These are phyloP conservation scores for Ceratocystiopsis minuta DNA, from an alignment of 2,329 filamentous ascomycete species.

Conservation along the genomic window DNA sequence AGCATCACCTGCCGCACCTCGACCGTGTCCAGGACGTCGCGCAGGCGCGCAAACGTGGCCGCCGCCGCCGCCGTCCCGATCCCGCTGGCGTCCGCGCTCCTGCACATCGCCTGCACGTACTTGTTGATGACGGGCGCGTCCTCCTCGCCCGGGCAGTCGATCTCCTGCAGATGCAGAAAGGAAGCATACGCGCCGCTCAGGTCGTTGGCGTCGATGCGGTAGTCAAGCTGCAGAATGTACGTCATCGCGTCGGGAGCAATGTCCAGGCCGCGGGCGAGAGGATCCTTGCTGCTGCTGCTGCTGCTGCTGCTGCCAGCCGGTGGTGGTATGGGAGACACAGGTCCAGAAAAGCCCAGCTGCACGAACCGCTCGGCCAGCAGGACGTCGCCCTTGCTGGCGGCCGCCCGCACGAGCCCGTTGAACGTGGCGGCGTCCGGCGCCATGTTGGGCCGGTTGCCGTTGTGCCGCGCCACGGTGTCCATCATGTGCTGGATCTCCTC, in stretches of 20 bases:
- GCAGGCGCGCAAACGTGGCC: slow-evolving; percentile 28
- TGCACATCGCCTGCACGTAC: slow-evolving; percentile 37
- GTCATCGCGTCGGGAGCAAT: slow-evolving; percentile 53
- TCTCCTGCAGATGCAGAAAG: slow-evolving; percentile 42
- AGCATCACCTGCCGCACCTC: slow-evolving; percentile 52
- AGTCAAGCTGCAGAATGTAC: slow-evolving; percentile 55
- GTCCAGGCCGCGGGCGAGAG: slow-evolving; percentile 32
- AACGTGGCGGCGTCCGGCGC: slow-evolving; percentile 53
- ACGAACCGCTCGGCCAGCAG: slow-evolving; percentile 60
- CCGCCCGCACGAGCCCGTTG: slow-evolving; percentile 57
- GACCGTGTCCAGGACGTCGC: slow-evolving; percentile 54
- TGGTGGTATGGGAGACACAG: no score
- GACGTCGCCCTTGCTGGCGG: slow-evolving; percentile 50
- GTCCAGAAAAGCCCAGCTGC: slow-evolving; percentile 28
- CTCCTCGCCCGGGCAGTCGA: slow-evolving; percentile 33
- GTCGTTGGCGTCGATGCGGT: slow-evolving; percentile 56
- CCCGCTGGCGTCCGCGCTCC: not conserved
- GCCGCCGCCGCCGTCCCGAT: not conserved
- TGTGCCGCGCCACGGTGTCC: slow-evolving; percentile 39
- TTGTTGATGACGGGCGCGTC: slow-evolving; percentile 49
- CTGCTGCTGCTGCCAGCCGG: no score
- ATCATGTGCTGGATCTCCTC: slow-evolving; percentile 61
- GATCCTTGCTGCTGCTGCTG: no score
- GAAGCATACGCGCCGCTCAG: slow-evolving; percentile 49
- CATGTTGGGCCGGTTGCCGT: slow-evolving; percentile 22